phyloP scores from a whole-genome alignment of 805 yeast species.

The Candida cerambycidarum region DNA sequence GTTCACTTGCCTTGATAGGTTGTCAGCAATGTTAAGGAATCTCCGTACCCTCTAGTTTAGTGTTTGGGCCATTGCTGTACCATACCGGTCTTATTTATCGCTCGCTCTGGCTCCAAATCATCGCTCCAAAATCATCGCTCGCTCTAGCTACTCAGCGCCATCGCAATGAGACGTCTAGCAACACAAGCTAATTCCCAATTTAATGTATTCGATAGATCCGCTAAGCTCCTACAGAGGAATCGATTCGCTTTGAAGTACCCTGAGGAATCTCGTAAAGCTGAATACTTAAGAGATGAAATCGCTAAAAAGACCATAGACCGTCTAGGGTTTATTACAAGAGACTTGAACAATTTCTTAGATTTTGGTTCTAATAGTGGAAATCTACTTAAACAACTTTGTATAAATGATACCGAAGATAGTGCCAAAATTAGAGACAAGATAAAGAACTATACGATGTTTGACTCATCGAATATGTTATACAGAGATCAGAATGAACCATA shows the following conservation, averaged over 20 bases:
- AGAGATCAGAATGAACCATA: conserved; percentile 46
- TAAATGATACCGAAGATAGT: conserved; percentile 37
- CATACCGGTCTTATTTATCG: too few species aligned
- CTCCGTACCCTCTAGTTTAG: too few species aligned
- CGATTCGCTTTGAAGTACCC: conserved; percentile 47
- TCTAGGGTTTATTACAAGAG: conserved; percentile 67
- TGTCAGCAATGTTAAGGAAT: too few species aligned
- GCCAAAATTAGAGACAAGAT: conserved; percentile 56
- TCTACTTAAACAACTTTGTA: conserved; percentile 44
- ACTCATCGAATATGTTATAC: conserved; percentile 55
- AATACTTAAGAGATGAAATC: conserved; percentile 72
- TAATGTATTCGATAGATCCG: conserved; percentile 57
- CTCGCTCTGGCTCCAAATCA: too few species aligned
- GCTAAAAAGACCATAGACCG: conserved; percentile 74
- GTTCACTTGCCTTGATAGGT: too few species aligned
- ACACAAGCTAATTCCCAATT: conserved; percentile 30
- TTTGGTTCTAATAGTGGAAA: conserved; percentile 76
- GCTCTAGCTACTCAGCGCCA: background rate
- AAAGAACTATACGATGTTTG: conserved; percentile 62
- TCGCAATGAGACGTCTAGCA: conserved; percentile 21
- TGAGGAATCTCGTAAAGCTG: conserved; percentile 52
- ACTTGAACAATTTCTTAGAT: conserved; percentile 61
- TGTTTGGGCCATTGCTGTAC: too few species aligned
- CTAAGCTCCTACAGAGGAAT: conserved; percentile 62
- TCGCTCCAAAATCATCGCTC: too few species aligned